Evolutionary conservation across 176 grass and related monocot genomes (phyloP).

Genomic region (Poa annua): DNA sequence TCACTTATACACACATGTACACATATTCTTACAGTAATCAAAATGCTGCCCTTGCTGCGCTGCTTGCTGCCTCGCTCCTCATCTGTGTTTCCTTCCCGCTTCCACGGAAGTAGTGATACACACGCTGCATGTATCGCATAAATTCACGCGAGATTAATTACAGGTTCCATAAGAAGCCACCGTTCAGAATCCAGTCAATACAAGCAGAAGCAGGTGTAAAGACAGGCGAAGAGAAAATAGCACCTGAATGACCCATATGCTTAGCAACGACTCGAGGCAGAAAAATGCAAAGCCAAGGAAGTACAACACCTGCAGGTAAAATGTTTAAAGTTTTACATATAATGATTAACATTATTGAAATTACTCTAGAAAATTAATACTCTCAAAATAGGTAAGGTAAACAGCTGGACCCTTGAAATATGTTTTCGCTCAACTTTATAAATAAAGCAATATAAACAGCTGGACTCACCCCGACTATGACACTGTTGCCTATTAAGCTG

Average conservation of each 20-base stretch:
- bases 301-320: constrained; percentile 65
- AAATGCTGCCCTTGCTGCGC: constrained; percentile 62
- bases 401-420: constrained; percentile 13
- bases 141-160: neutral
- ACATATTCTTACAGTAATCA: constrained; percentile 10
- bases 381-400: neutral
- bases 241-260: constrained; percentile 82
- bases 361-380: too few relatives aligned
- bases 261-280: constrained; percentile 60
- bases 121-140: constrained; percentile 44
- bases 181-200: neutral
- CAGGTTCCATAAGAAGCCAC: neutral
- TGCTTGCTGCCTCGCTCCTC: constrained; percentile 52
- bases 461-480: constrained; percentile 65
- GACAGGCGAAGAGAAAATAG: neutral
- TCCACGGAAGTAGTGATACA: constrained; percentile 67
- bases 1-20: neutral
- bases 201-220: neutral
- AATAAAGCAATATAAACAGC: too few relatives aligned
- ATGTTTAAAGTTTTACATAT: neutral
- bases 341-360: neutral
- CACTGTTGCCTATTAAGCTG: constrained; percentile 53
- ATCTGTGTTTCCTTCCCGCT: constrained; percentile 66
- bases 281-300: constrained; percentile 73
- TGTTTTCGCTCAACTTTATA: too few relatives aligned